phyloP scores from a whole-genome alignment of 2,329 filamentous ascomycete genomes.

The Apiospora pterosperma region DNA sequence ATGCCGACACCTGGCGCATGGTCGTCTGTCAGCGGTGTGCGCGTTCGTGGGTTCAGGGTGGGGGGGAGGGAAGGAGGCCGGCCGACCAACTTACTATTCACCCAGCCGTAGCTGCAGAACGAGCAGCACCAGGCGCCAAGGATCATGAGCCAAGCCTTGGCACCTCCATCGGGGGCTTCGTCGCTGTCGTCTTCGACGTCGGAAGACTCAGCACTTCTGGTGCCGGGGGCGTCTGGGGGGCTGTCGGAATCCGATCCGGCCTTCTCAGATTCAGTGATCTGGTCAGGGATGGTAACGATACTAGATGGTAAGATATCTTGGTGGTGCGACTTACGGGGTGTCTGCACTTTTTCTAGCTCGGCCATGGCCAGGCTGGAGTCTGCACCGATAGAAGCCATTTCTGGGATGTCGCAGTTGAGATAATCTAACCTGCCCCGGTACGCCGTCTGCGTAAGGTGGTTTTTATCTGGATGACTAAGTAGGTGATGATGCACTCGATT shows the following conservation, averaged over 20 bases:
- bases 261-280: constrained; percentile 4
- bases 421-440: neutral
- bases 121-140: constrained; percentile 28
- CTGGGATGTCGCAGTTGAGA: neutral
- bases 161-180: constrained; percentile 17
- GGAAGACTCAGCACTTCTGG: neutral
- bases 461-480: neutral
- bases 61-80: neutral
- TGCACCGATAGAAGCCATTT: neutral
- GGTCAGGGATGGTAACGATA: neutral
- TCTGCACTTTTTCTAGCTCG: neutral
- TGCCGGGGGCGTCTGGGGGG: neutral
- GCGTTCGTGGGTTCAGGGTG: neutral
- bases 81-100: constrained; percentile 37
- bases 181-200: neutral
- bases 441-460: neutral
- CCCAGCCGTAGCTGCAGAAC: constrained; percentile 42
- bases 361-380: neutral
- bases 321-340: constrained; percentile 1
- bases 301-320: neutral
- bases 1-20: constrained; percentile 36
- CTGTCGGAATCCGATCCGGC: neutral
- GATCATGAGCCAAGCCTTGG: constrained; percentile 20
- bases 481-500: neutral
- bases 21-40: neutral